These are phyloP conservation scores for Aplosporella prunicola DNA, from an alignment of 2,329 filamentous ascomycete species.

Conservation along the genomic window DNA sequence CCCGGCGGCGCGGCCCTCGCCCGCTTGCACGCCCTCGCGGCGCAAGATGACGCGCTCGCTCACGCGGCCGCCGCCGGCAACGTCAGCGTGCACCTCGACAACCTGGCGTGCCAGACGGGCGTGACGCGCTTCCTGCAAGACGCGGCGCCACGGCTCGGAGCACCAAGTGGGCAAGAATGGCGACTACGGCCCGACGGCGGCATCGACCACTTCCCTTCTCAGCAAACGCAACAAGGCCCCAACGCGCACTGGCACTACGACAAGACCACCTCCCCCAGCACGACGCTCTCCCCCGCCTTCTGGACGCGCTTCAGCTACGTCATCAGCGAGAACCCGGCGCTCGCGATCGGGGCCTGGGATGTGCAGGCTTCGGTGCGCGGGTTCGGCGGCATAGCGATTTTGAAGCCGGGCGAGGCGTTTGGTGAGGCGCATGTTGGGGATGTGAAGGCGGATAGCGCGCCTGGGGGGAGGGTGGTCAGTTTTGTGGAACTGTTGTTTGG, in stretches of 20 bases:
- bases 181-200: conserved; percentile 1
- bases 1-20: conserved; percentile 74
- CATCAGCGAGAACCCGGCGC: conserved; percentile 42
- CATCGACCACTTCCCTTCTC: conserved; percentile 1
- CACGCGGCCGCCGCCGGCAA: conserved; percentile 16
- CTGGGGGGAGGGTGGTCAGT: background rate
- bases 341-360: conserved; percentile 44
- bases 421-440: conserved; percentile 16
- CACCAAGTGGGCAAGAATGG: conserved; percentile 1
- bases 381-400: conserved; percentile 40
- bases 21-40: conserved; percentile 27
- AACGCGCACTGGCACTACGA: conserved; percentile 45
- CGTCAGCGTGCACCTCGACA: conserved; percentile 46
- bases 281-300: conserved; percentile 42
- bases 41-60: conserved; percentile 16
- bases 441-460: conserved; percentile 10
- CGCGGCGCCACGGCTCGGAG: conserved; percentile 11
- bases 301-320: conserved; percentile 52
- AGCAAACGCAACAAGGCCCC: background rate
- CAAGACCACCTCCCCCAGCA: conserved; percentile 46
- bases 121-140: conserved; percentile 50
- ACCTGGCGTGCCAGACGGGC: conserved; percentile 54
- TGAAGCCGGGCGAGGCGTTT: conserved; percentile 35
- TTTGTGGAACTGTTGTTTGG: background rate
- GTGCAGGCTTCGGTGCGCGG: conserved; percentile 41